Base-by-base conservation (phyloP, 331 rosid genomes). In the Phaseolus coccineus region DNA sequence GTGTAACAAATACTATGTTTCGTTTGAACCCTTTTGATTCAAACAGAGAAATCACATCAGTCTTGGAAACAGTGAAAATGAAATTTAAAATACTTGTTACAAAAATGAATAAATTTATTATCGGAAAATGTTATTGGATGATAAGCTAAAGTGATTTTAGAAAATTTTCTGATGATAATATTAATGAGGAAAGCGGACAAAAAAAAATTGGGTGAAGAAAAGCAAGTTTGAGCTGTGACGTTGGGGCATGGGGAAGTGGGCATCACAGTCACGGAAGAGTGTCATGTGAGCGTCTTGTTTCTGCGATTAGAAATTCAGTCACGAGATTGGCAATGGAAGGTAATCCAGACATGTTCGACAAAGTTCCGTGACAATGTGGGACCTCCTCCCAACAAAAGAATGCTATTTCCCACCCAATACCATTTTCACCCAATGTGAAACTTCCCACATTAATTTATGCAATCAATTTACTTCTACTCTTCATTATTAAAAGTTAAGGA, bases 291-390 rank as follows among this genome's bases (percentile, higher is more conserved):
- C 64, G 76, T 76, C 74, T 5, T 53, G 64, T 73, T 66, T 50
- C 12, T 51, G 46, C n/a, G 66, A 78, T 39, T 39, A 57, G 44
- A 64, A 79, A 48, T 30, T 24, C 22, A 14, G 50, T 83, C 84
- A 83, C 84, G 87, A 61, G 84, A 22, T 74, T 61, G 40, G 19
- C n/a, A 44, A 53, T 50, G 65, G 42, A 48, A 14, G 66, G 70
- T 69, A 52, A 69, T 24, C 52, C 44, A 42, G 15, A 77, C 74
- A 35, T 44, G 9, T 55, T 66, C 11, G 75, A 83, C 81, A 74
- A 84, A 19, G 16, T 79, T 84, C 82, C 84, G 87, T 84, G 87
- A 84, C 76, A 10, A 53, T 70, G 81, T 79, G 87, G 87, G 67
- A 81, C 84, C 86, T 25, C 25, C 11, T 47, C 46, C 72, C 25